Base-by-base conservation (phyloP, 2,329 filamentous ascomycete genomes). In the Thielaviopsis populi region DNA sequence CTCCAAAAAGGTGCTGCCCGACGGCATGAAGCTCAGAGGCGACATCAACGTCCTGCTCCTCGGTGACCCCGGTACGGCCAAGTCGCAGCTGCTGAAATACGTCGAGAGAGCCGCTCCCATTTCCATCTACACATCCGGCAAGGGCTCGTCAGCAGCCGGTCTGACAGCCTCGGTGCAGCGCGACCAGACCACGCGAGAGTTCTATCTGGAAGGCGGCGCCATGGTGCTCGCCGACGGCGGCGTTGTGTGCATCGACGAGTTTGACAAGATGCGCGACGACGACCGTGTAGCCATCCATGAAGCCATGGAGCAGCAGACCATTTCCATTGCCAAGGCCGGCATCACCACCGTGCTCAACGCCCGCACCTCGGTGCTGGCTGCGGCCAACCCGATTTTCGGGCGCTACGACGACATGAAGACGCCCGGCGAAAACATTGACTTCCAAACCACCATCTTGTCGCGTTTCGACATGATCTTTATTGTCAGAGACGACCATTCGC, bases 381-480 rank as follows among this genome's bases (percentile, higher is more conserved):
- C 94, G 1, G 94, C 94, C 50, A 99, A 99, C 74, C 94, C 94
- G 0, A 94, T 99, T 66, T 99, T 97, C 71, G 94, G 94, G 63
- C 87, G 94, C 30, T 99, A 99, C 75, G 94, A 99, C 73, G 94
- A 99, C 71, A 86, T 99, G 79, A 97, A 97, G 75, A 91, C 89
- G 0, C 94, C 94, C 0, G 94, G 94, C 66, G 94, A 99, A 75
- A 99, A 99, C 72, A 99, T 99, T 69, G 94, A 99, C 75, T 99
- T 99, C 75, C 94, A 99, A 72, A 99, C 94, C 0, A 99, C 94
- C 2, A 97, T 99, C 70, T 73, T 99, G 68, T 97, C 92, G 1
- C 89, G 94, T 81, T 99, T 99, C 73, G 94, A 99, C 74, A 96
- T 99, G 89, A 97, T 99, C 68, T 99, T 97, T 78, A 96, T 99